Evolutionary conservation across 805 yeast genomes (phyloP).

Genomic region (Candida nonsorbophila): DNA sequence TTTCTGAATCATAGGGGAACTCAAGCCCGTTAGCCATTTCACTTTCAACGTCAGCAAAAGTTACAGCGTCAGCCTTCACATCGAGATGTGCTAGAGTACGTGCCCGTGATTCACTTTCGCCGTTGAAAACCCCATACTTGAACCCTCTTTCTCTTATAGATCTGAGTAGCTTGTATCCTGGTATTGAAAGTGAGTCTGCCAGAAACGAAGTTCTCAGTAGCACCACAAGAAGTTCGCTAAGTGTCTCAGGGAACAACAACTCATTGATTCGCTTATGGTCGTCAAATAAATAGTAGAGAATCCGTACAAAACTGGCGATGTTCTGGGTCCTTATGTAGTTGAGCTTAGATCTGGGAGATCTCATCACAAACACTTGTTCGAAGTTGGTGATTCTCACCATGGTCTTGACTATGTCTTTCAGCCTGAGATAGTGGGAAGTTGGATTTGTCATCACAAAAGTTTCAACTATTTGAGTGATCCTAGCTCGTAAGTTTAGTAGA

Average conservation of each 20-base stretch:
- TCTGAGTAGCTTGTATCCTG: conserved; percentile 32
- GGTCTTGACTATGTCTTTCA: conserved; percentile 33
- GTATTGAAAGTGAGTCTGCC: conserved; percentile 32
- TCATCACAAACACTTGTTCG: conserved; percentile 43
- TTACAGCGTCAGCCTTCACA: conserved; percentile 11
- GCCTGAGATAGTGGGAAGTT: conserved; percentile 21
- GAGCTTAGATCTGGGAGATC: conserved; percentile 39
- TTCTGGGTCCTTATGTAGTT: conserved; percentile 33
- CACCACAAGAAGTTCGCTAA: conserved; percentile 44
- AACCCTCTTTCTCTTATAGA: conserved; percentile 27
- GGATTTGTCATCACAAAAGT: conserved; percentile 26
- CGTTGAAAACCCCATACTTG: conserved; percentile 36
- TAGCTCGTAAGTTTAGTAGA: conserved; percentile 35
- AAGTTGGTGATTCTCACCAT: conserved; percentile 39
- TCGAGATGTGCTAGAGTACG: conserved; percentile 27
- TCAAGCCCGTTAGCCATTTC: conserved; percentile 56
- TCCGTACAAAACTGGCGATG: conserved; percentile 34
- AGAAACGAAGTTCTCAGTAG: conserved; percentile 51
- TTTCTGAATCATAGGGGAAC: conserved; percentile 55
- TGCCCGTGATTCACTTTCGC: conserved; percentile 38
- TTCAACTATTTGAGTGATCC: conserved; percentile 48
- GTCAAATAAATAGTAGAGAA: conserved; percentile 34
- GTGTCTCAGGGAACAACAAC: conserved; percentile 34
- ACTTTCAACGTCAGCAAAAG: conserved; percentile 31
- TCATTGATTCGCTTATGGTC: conserved; percentile 23